These are phyloP conservation scores for Globisporangium abappressorium DNA, from an alignment of 352 stramenopile genomes.

Conservation along the genomic window DNA sequence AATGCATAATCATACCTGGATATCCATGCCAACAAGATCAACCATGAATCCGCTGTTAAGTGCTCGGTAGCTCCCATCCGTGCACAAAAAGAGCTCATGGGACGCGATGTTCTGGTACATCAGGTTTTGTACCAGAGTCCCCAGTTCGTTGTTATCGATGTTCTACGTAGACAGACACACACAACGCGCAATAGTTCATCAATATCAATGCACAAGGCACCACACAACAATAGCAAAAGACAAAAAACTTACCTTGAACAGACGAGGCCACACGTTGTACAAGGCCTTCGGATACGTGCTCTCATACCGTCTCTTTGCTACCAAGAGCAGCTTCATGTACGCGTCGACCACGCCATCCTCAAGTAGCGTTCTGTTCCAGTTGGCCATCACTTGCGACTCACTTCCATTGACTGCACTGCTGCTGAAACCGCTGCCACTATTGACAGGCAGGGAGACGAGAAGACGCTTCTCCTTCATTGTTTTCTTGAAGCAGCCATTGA, in stretches of 20 bases:
- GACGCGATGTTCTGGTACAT: conserved; percentile 41
- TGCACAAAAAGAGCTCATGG: conserved; percentile 68
- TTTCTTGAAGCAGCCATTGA: conserved; percentile 81
- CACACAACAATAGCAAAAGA: not conserved
- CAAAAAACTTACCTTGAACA: conserved; percentile 1
- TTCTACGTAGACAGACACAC: conserved; percentile 3
- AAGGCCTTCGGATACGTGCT: conserved; percentile 40
- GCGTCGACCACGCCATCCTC: conserved; percentile 63
- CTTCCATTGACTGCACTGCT: conserved; percentile 30
- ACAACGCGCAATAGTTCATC: not conserved
- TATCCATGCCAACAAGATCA: conserved; percentile 58
- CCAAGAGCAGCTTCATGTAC: conserved; percentile 60
- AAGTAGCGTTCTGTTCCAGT: conserved; percentile 70
- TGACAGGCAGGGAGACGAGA: conserved; percentile 18
- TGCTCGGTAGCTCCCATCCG: conserved; percentile 52
- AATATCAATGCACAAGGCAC: not conserved
- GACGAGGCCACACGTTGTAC: conserved; percentile 64
- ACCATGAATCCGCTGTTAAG: conserved; percentile 61
- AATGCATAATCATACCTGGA: conserved; percentile 40
- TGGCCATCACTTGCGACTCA: conserved; percentile 49
- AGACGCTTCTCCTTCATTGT: conserved; percentile 44
- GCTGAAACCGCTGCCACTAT: conserved; percentile 14
- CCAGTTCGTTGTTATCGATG: conserved; percentile 29
- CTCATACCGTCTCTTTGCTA: conserved; percentile 45
- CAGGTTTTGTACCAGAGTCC: conserved; percentile 36